Conservation (phyloP, 1,284 basidiomycete species). For the Cutaneotrichosporon cavernicola region DNA sequence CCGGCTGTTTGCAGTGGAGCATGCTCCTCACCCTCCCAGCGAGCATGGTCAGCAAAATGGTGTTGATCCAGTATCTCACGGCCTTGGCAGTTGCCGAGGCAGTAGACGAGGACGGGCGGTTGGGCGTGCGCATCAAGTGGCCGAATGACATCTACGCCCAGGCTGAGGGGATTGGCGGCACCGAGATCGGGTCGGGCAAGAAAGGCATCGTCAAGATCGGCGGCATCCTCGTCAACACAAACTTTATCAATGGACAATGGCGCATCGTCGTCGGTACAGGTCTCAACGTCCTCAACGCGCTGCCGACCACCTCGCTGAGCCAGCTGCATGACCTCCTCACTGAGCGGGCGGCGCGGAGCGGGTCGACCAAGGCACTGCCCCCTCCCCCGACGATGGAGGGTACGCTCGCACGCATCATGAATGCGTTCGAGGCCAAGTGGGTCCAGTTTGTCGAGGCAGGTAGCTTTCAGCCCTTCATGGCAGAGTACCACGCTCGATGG, state of each 20-base stretch:
- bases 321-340: slow-evolving; percentile 59
- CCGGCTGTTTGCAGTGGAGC: slow-evolving; percentile 85
- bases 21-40: slow-evolving; percentile 66
- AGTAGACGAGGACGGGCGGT: slow-evolving; percentile 57
- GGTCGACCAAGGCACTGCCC: slow-evolving; percentile 36
- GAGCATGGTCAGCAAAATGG: slow-evolving; percentile 65
- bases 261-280: slow-evolving; percentile 83
- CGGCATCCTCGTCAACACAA: slow-evolving; percentile 88
- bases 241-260: slow-evolving; percentile 68
- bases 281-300: slow-evolving; percentile 78
- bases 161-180: slow-evolving; percentile 52
- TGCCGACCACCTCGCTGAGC: slow-evolving; percentile 77
- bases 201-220: slow-evolving; percentile 69
- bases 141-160: slow-evolving; percentile 91
- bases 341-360: slow-evolving; percentile 22
- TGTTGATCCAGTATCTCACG: slow-evolving; percentile 95
- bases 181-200: slow-evolving; percentile 44
- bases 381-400: slow-evolving; percentile 66
- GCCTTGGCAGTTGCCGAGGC: slow-evolving; percentile 87
- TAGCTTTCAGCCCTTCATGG: slow-evolving; percentile 75
- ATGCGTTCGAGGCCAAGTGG: slow-evolving; percentile 80
- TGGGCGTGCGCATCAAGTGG: slow-evolving; percentile 84
- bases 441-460: slow-evolving; percentile 62
- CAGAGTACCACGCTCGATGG: slow-evolving; percentile 76
- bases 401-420: slow-evolving; percentile 72